These are phyloP conservation scores for Rachicladosporium sp. DNA, from an alignment of 2,329 filamentous ascomycete genomes.

Conservation along the genomic window DNA sequence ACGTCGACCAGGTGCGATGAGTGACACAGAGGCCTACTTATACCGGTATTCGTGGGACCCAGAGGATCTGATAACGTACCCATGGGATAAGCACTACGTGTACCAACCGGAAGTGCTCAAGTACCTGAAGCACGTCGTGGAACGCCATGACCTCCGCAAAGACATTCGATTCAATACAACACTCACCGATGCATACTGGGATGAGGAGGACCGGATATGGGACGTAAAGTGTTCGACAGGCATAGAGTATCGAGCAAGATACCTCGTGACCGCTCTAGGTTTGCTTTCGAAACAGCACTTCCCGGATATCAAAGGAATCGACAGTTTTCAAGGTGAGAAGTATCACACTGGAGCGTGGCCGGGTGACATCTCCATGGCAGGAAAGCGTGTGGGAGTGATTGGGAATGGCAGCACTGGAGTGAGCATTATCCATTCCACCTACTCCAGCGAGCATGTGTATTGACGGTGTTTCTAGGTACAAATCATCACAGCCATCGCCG, in stretches of 20 bases:
- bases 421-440: conserved; percentile 8
- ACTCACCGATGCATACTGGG: conserved; percentile 23
- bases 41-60: conserved; percentile 20
- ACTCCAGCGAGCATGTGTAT: no score
- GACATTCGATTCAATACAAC: conserved; percentile 31
- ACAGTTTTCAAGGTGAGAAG: conserved; percentile 21
- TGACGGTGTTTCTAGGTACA: not conserved
- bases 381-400: conserved; percentile 25
- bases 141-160: conserved; percentile 23
- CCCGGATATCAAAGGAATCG: conserved; percentile 24
- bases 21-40: conserved; percentile 10
- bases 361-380: conserved; percentile 11
- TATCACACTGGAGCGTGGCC: conserved; percentile 27
- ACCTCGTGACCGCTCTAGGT: conserved; percentile 25
- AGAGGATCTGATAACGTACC: conserved; percentile 19
- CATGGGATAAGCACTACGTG: conserved; percentile 26
- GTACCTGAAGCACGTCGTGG: conserved; percentile 24
- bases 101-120: conserved; percentile 22
- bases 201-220: conserved; percentile 22
- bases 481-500: conserved; percentile 15
- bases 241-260: conserved; percentile 13
- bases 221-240: conserved; percentile 14
- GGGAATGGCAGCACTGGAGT: conserved; percentile 23
- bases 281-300: conserved; percentile 22
- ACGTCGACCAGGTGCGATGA: conserved; percentile 25